Percentiles rank a stretch among this genome's conserved stretches.
These are phyloP conservation scores for Fusarium newnesense DNA, from an alignment of 2,329 filamentous ascomycete genomes.

Conservation along the genomic window DNA sequence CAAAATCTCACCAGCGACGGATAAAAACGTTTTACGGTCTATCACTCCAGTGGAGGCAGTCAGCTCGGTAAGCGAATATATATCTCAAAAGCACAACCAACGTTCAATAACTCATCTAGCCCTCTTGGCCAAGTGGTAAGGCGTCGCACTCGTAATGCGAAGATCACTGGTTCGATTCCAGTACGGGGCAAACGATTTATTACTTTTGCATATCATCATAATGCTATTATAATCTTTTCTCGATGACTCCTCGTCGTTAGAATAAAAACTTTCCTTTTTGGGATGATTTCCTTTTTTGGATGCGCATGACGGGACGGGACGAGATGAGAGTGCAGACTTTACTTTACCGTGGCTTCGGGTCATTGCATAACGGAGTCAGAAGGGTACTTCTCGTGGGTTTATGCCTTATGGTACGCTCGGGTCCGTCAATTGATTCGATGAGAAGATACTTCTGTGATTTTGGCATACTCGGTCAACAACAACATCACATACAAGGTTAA, in stretches of 20 bases:
- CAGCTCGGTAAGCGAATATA: accelerated
- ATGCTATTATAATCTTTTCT: no score
- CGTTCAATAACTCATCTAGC: constrained; percentile 21
- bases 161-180: constrained; percentile 43
- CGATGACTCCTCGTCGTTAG: neutral
- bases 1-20: accelerated
- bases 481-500: neutral
- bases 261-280: neutral
- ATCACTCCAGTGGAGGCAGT: no score
- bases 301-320: neutral
- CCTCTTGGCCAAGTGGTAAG: constrained; percentile 44
- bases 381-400: no score
- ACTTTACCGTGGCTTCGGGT: neutral
- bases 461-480: neutral
- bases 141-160: constrained; percentile 44
- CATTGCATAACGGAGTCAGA: no score
- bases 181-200: constrained; percentile 22
- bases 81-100: accelerated
- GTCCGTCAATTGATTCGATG: no score
- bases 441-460: no score
- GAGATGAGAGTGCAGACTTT: no score
- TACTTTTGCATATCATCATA: no score
- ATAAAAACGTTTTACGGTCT: accelerated
- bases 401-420: no score
- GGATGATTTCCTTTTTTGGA: neutral